phyloP scores from a whole-genome alignment of 805 yeast species.

The Hanseniaspora lindneri region DNA sequence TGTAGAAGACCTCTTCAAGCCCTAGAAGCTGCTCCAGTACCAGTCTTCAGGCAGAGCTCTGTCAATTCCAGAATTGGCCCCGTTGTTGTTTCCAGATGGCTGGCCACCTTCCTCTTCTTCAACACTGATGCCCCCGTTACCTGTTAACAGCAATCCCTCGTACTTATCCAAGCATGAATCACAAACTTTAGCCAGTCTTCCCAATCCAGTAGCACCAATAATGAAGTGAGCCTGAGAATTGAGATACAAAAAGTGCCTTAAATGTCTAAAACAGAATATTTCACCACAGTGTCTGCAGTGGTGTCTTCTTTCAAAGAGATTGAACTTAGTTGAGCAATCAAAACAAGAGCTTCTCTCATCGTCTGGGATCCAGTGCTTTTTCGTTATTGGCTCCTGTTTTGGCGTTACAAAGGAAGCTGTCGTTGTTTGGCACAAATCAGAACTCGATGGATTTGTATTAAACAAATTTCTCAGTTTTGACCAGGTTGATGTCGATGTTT shows the following conservation, averaged over 20 bases:
- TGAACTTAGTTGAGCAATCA: conserved; percentile 56
- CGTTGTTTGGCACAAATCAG: not conserved
- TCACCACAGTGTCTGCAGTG: conserved; percentile 83
- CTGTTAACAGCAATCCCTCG: conserved; percentile 33
- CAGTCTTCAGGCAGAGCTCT: conserved; percentile 34
- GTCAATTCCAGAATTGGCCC: not conserved
- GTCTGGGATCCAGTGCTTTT: conserved; percentile 68
- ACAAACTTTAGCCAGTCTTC: conserved; percentile 52
- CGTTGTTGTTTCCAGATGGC: not conserved
- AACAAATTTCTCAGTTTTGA: conserved; percentile 1
- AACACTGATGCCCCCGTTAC: conserved; percentile 11
- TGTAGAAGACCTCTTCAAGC: not conserved
- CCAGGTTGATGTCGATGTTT: conserved; percentile 8
- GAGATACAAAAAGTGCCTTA: conserved; percentile 44
- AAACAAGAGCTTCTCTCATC: conserved; percentile 51
- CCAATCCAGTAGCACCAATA: conserved; percentile 52
- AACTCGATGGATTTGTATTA: not conserved
- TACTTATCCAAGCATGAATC: conserved; percentile 53
- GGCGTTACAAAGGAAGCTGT: conserved; percentile 11
- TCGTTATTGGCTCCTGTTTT: conserved; percentile 30
- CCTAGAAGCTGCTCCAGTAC: conserved; percentile 63
- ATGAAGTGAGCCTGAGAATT: conserved; percentile 50
- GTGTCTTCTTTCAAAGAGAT: conserved; percentile 67
- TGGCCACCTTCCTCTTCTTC: conserved; percentile 8
- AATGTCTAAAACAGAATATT: conserved; percentile 60